These are phyloP conservation scores for Aspergillus luchuensis DNA, from an alignment of 2,329 filamentous ascomycete species.

Conservation along the genomic window DNA sequence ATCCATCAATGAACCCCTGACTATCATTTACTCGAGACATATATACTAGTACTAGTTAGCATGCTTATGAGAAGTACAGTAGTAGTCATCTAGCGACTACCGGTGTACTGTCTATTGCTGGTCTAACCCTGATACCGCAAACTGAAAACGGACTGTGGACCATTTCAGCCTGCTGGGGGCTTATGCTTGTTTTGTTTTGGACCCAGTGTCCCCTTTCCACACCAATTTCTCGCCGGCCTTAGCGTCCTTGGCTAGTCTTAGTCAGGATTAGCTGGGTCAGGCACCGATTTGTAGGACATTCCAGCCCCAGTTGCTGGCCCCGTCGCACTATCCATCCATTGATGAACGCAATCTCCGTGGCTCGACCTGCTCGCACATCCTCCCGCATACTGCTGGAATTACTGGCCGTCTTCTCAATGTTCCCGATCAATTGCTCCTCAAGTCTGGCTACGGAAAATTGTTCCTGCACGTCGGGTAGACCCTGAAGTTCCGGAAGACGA, in stretches of 20 bases:
- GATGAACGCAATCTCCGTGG: constrained; percentile 9
- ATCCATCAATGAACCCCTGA: too few species aligned
- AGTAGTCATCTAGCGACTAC: too few species aligned
- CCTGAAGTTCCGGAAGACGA: background rate
- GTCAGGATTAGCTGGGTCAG: constrained; percentile 5
- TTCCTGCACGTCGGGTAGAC: background rate
- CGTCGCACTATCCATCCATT: constrained; percentile 11
- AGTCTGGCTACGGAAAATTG: background rate
- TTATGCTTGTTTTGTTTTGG: background rate
- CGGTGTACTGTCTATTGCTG: too few species aligned
- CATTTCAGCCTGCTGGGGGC: too few species aligned
- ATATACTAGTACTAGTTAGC: too few species aligned
- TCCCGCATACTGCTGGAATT: constrained; percentile 13
- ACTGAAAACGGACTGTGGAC: too few species aligned
- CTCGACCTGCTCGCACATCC: constrained; percentile 5
- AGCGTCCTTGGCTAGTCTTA: background rate
- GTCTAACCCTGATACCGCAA: too few species aligned
- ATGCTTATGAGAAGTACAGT: too few species aligned
- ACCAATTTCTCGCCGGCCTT: background rate
- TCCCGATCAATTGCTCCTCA: background rate
- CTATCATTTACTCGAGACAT: too few species aligned
- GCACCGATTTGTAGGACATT: background rate
- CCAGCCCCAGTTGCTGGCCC: background rate
- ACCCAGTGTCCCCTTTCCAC: background rate
- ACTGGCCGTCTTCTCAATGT: constrained; percentile 4